phyloP scores from a whole-genome alignment of 352 stramenopile genomes.

The Phytophthora fragariae region DNA sequence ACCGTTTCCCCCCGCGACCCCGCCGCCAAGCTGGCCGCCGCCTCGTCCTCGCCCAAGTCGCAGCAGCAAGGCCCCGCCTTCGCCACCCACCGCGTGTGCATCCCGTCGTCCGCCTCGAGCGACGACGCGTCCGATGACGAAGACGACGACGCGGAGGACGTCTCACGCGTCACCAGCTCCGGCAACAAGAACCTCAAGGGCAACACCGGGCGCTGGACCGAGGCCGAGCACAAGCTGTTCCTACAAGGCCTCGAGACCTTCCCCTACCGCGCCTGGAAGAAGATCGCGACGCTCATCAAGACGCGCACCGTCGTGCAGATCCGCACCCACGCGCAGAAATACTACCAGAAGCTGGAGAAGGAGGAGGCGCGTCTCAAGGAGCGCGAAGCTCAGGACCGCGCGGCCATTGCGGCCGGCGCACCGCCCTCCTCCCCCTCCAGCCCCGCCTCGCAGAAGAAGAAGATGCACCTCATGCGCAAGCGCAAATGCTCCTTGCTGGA shows the following conservation, averaged over 20 bases:
- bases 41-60: conserved; percentile 4
- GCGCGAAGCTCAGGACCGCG: conserved; percentile 58
- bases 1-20: conserved; percentile 67
- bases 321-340: conserved; percentile 90
- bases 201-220: conserved; percentile 88
- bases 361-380: conserved; percentile 82
- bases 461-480: conserved; percentile 71
- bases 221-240: conserved; percentile 91
- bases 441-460: conserved; percentile 52
- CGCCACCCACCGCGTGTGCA: conserved; percentile 37
- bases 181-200: conserved; percentile 53
- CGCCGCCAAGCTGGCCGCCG: conserved; percentile 51
- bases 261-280: conserved; percentile 90
- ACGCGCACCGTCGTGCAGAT: conserved; percentile 94
- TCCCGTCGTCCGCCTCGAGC: conserved; percentile 34
- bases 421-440: conserved; percentile 19
- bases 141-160: conserved; percentile 40
- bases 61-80: conserved; percentile 21
- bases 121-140: conserved; percentile 47
- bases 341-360: conserved; percentile 92
- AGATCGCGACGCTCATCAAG: conserved; percentile 95
- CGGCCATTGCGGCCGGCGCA: conserved; percentile 19
- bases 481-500: conserved; percentile 63
- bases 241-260: conserved; percentile 87
- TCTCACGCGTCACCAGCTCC: conserved; percentile 8